Conservation (phyloP, 306 rosid species). For the Acacia melanoxylon region DNA sequence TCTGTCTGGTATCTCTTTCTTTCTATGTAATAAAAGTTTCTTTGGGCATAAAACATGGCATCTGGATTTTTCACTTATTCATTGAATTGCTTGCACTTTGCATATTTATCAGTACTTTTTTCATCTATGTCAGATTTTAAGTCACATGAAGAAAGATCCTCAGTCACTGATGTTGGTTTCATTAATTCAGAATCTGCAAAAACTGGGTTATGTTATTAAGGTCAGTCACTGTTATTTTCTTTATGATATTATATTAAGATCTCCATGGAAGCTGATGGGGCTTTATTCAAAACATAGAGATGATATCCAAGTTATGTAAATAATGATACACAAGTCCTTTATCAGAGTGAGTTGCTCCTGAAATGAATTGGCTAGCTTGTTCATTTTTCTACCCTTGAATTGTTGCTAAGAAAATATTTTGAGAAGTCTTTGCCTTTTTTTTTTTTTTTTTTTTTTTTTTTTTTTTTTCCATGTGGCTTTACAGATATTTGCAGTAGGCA, state of each 20-base stretch:
- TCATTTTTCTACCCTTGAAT: constrained; percentile 18
- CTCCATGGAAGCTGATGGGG: constrained; percentile 4
- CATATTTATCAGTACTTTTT: constrained; percentile 32
- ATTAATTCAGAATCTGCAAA: constrained; percentile 68
- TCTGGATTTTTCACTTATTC: background rate
- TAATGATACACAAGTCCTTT: background rate
- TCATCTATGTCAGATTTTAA: constrained; percentile 63
- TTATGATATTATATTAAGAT: constrained; percentile 22
- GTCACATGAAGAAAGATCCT: constrained; percentile 72
- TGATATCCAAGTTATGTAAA: constrained; percentile 9
- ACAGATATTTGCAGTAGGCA: constrained; percentile 77
- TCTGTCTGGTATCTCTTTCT: background rate
- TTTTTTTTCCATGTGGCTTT: constrained; percentile 34
- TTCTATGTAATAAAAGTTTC: background rate
- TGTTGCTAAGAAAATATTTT: constrained; percentile 35
- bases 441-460: background rate
- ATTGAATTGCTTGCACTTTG: constrained; percentile 3
- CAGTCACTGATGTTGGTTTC: constrained; percentile 80
- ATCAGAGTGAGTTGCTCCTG: constrained; percentile 25
- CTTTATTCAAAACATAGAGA: background rate
- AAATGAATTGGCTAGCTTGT: constrained; percentile 22
- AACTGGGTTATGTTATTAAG: constrained; percentile 81
- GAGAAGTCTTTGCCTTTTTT: constrained; percentile 21
- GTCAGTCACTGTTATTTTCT: constrained; percentile 46
- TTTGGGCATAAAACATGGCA: background rate